phyloP scores from a whole-genome alignment of 2,329 filamentous ascomycete genomes.

The Rosellinia necatrix region DNA sequence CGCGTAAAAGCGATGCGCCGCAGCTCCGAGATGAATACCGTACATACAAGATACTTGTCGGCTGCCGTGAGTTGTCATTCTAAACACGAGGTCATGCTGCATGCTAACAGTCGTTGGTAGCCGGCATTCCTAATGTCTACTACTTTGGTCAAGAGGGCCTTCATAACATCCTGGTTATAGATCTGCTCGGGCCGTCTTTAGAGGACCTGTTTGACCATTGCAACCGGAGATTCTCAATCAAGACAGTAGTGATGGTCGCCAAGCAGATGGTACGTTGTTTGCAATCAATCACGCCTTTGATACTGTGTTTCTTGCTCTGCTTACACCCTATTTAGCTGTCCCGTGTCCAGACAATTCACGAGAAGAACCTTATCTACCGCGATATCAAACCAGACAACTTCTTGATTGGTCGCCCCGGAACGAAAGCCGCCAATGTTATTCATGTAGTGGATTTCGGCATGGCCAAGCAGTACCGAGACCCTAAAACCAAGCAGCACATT shows the following conservation, averaged over 20 bases:
- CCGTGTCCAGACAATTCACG: conserved; percentile 90
- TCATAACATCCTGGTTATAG: conserved; percentile 98
- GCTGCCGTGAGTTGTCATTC: conserved; percentile 79
- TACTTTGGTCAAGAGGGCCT: conserved; percentile 98
- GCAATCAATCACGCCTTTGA: background rate
- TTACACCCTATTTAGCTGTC: conserved; percentile 65
- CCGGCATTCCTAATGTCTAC: conserved; percentile 98
- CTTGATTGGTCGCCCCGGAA: conserved; percentile 87
- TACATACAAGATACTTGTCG: conserved; percentile 98
- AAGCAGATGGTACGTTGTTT: conserved; percentile 83
- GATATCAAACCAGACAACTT: conserved; percentile 99
- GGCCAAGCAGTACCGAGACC: conserved; percentile 98
- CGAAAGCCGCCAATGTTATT: conserved; percentile 96
- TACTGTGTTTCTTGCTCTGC: background rate
- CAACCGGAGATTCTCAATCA: conserved; percentile 91
- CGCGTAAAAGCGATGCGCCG: conserved; percentile 96
- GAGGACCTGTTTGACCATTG: conserved; percentile 98
- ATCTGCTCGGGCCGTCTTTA: conserved; percentile 90
- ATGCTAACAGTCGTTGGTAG: conserved; percentile 52
- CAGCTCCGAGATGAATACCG: conserved; percentile 98
- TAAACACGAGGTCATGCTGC: conserved; percentile 20
- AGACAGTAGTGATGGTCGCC: conserved; percentile 98
- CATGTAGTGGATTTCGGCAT: conserved; percentile 99
- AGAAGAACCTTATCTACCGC: conserved; percentile 98
- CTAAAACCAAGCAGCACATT: conserved; percentile 98